Evolutionary conservation across 2,329 filamentous ascomycete genomes (phyloP), one percentile per base, ranked within the genome.

Genomic region (Diaporthe sp.): DNA sequence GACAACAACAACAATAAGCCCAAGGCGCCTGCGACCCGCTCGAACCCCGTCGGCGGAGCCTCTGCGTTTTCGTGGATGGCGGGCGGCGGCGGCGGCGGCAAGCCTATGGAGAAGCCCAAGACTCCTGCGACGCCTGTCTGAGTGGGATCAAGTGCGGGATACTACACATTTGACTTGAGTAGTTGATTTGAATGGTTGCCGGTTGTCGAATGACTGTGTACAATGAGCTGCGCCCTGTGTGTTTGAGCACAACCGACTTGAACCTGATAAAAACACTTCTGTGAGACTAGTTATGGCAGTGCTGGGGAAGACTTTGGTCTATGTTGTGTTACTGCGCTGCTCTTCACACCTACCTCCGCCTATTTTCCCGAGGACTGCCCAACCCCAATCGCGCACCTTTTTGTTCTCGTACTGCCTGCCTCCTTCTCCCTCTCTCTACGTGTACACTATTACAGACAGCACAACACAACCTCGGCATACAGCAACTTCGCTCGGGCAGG

Each of bases 51-150:
- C 25, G 96, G 96, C 12, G 94, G 94, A n/a, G 96, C 94, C 19
- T 97, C 94, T 74, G 96, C 96, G 3, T 98, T 98, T 85, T 93
- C 94, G 17, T 98, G 96, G 96, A 92, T 98, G 86, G 96, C 94
- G 63, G 84, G 88, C 53, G 77, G 82, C 63, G 84, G 88, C 53
- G 77, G 82, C 25, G 72, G 74, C 9, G 47, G 72, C 50, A 75
- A 66, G 68, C 22, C 61, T 8, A 47, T 75, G 72, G 74, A 75
- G 39, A 87, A 87, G 78, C 83, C 86, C 59, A 86, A 85, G 78
- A 80, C 83, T 15, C 80, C 85, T 3, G 80, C 85, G 25, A 75
- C 74, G 25, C 59, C 74, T 17, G 74, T 70, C 32, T 75, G 59
- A 55, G 32, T 37, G 39, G n/a, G n/a, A 63, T 22, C 25, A 6